These are phyloP conservation scores for Erysiphe neolycopersici DNA, from an alignment of 2,329 filamentous ascomycete species.

Conservation along the genomic window DNA sequence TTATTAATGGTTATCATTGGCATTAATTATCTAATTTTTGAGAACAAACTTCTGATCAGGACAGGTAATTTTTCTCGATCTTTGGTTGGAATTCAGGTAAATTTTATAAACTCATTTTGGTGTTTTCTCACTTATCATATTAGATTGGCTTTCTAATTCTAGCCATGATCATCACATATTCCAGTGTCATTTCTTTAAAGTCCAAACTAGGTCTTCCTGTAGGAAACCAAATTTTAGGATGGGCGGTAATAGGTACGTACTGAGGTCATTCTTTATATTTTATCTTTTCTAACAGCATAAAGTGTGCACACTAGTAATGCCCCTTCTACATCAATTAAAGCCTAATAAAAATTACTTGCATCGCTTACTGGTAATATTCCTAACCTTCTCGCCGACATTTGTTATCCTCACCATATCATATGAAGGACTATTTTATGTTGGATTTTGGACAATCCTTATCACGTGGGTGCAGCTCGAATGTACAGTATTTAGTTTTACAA, in stretches of 20 bases:
- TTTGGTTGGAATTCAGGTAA: slow-evolving; percentile 39
- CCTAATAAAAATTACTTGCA: slow-evolving; percentile 78
- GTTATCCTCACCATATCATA: slow-evolving; percentile 94
- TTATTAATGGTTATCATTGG: slow-evolving; percentile 52
- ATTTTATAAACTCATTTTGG: slow-evolving; percentile 3
- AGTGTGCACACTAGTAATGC: slow-evolving; percentile 53
- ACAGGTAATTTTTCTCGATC: slow-evolving; percentile 24
- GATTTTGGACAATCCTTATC: slow-evolving; percentile 57
- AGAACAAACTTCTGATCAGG: slow-evolving; percentile 22
- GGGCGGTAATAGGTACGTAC: slow-evolving; percentile 42
- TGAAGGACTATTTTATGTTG: slow-evolving; percentile 85
- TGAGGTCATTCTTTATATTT: slow-evolving; percentile 3
- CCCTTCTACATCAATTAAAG: slow-evolving; percentile 53
- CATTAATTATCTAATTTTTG: slow-evolving; percentile 52
- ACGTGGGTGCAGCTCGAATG: slow-evolving; percentile 87
- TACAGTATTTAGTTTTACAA: slow-evolving; percentile 29
- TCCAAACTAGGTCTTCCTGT: slow-evolving; percentile 60
- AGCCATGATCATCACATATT: slow-evolving; percentile 64
- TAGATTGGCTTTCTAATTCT: slow-evolving; percentile 47
- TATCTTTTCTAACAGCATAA: slow-evolving; percentile 1
- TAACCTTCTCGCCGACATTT: slow-evolving; percentile 80
- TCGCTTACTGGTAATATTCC: slow-evolving; percentile 63
- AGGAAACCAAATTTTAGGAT: slow-evolving; percentile 71
- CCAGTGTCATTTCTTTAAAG: slow-evolving; percentile 62
- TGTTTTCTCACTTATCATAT: background rate